These are phyloP conservation scores for Bipolaris oryzae DNA, from an alignment of 2,329 filamentous ascomycete genomes.

Conservation along the genomic window DNA sequence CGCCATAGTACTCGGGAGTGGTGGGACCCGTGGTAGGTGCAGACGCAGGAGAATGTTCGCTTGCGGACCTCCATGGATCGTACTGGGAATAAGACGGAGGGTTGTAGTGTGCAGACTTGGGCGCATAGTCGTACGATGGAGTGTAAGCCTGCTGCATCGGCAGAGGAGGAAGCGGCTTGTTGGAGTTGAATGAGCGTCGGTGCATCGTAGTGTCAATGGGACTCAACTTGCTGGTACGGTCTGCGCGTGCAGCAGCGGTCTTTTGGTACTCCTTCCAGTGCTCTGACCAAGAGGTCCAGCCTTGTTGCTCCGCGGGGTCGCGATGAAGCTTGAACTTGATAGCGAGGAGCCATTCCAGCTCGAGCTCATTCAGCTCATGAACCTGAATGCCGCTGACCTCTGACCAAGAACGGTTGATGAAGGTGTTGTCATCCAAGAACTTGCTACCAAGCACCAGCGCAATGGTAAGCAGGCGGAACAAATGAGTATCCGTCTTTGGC, in stretches of 20 bases:
- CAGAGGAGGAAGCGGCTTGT: constrained; percentile 53
- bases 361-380: constrained; percentile 80
- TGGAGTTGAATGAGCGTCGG: constrained; percentile 54
- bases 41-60: constrained; percentile 58
- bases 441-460: constrained; percentile 88
- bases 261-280: constrained; percentile 70
- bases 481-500: constrained; percentile 65
- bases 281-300: constrained; percentile 67
- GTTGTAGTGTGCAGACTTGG: constrained; percentile 49
- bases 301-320: constrained; percentile 78
- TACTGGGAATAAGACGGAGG: constrained; percentile 44
- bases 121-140: constrained; percentile 42
- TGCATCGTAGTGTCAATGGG: constrained; percentile 70
- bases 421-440: constrained; percentile 95
- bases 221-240: constrained; percentile 56
- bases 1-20: constrained; percentile 60
- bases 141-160: constrained; percentile 51
- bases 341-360: constrained; percentile 83
- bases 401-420: constrained; percentile 96
- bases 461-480: constrained; percentile 87
- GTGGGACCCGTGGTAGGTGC: constrained; percentile 60
- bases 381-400: constrained; percentile 92
- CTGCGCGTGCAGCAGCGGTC: constrained; percentile 52
- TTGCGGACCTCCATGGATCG: constrained; percentile 53
- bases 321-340: constrained; percentile 88